Evolutionary conservation across 306 rosid species (phyloP).

Genomic region (Trichosanthes cucumerina): DNA sequence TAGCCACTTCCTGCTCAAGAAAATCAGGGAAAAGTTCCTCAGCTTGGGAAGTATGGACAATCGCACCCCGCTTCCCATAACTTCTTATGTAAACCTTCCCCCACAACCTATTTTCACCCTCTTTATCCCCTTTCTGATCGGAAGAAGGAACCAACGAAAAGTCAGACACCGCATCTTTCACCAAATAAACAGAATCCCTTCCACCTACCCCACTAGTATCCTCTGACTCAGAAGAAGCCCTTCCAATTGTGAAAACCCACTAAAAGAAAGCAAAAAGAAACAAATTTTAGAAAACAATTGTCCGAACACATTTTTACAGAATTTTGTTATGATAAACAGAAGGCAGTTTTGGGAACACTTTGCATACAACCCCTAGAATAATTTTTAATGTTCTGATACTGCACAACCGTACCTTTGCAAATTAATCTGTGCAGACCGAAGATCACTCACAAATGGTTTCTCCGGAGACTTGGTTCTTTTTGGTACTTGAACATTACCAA

Average conservation of each 20-base stretch:
- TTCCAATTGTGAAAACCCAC: not conserved
- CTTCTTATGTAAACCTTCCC: too few relatives aligned
- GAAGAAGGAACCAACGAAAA: too few relatives aligned
- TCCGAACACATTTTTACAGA: not conserved
- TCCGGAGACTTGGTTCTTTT: constrained; percentile 51
- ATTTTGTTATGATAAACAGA: not conserved
- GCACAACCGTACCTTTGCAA: constrained; percentile 28
- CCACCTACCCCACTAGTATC: too few relatives aligned
- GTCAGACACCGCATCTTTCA: too few relatives aligned
- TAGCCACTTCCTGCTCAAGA: too few relatives aligned
- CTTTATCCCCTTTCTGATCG: too few relatives aligned
- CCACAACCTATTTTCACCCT: too few relatives aligned
- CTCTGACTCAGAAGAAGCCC: too few relatives aligned
- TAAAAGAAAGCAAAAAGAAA: not conserved
- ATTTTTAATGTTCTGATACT: not conserved
- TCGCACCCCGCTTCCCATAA: too few relatives aligned
- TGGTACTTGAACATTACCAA: constrained; percentile 28
- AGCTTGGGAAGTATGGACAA: too few relatives aligned
- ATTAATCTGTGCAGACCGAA: constrained; percentile 23
- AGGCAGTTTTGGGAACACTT: not conserved
- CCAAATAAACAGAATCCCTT: too few relatives aligned
- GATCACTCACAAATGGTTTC: constrained; percentile 16
- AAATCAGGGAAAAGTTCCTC: too few relatives aligned
- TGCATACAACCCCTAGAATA: not conserved
- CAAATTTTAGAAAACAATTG: not conserved